These are phyloP conservation scores for Chytriomyces sp. DNA, from an alignment of 192 early-diverging fungal genomes.

Conservation along the genomic window DNA sequence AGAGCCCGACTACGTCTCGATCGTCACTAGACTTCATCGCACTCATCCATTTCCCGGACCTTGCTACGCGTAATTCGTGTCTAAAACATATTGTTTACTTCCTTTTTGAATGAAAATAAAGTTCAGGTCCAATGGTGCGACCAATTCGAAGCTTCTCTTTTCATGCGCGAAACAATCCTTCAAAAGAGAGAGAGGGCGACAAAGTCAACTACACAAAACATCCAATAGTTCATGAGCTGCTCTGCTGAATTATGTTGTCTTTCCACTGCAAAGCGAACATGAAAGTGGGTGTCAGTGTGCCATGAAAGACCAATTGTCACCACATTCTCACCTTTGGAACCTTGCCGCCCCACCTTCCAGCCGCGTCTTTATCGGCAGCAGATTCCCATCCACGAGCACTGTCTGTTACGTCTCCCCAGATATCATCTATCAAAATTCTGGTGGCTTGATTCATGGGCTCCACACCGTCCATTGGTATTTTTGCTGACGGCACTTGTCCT, in stretches of 20 bases:
- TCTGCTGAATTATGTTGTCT: slow-evolving; percentile 26
- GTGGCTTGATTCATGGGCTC: slow-evolving; percentile 48
- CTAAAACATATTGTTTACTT: no score
- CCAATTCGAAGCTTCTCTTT: not conserved
- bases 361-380: slow-evolving; percentile 32
- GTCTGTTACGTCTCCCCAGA: slow-evolving; percentile 49
- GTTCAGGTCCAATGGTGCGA: no score
- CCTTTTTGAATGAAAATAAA: no score
- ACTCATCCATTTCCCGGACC: slow-evolving; percentile 72
- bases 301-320: slow-evolving; percentile 7
- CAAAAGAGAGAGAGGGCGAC: not conserved
- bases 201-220: not conserved
- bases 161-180: not conserved
- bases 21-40: slow-evolving; percentile 69
- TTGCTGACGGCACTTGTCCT: not conserved
- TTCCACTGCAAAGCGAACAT: slow-evolving; percentile 5
- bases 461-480: slow-evolving; percentile 46
- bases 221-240: slow-evolving; percentile 12
- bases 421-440: slow-evolving; percentile 43
- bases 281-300: not conserved
- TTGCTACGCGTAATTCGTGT: not conserved
- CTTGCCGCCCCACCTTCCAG: slow-evolving; percentile 41
- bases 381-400: slow-evolving; percentile 38
- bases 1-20: slow-evolving; percentile 82
- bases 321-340: slow-evolving; percentile 33